Base-by-base conservation (phyloP, 2,329 filamentous ascomycete species). In the Fusarium kyushuense region DNA sequence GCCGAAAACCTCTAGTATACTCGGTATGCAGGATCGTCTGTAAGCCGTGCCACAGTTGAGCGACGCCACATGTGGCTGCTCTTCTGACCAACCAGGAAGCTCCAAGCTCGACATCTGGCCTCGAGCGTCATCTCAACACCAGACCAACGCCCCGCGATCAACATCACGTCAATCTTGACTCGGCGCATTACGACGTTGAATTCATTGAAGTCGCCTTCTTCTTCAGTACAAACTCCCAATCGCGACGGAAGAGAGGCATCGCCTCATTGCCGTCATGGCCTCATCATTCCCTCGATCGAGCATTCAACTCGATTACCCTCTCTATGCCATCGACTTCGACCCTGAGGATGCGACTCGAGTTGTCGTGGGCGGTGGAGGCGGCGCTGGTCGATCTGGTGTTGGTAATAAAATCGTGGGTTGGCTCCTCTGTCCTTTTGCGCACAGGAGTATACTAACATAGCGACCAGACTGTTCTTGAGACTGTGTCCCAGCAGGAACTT, bases 321-420 rank as follows among this genome's bases (percentile, higher is more conserved):
- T 97, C 61, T 97, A 94, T 79, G 89, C 91, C 57, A 92, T 93
- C 77, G 94, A 94, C 76, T 97, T 97, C 79, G 93, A 97, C 76
- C 92, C 91, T 52, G 86, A 90, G 74, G 89, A 96, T 81, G 86
- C 90, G 62, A 87, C 87, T 67, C 89, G 90, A 67, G 84, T 97
- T 25, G 82, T 97, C 11, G 92, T 97, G 36, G 93, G 91, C 63
- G 95, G 95, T 53, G 95, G 95, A 65, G 95, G 95, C 69, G 95
- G 95, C 51, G 89, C 92, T 68, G 89, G 92, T 48, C 88, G 89
- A 69, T 93, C 88, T 70, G 94, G 93, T 43, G 92, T 97, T 23
- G 89, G 90, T 58, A 97, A 97, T 83, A 93, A 93, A 79, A 93
- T 97, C 75, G 92, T 92, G 80, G 76, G 89, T 82, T 29, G 27